A percentile compares a stretch with the other conserved stretches of the same genome.
These are phyloP conservation scores for Yamadazyma paraphyllophila DNA, from an alignment of 805 yeast genomes.

Conservation along the genomic window DNA sequence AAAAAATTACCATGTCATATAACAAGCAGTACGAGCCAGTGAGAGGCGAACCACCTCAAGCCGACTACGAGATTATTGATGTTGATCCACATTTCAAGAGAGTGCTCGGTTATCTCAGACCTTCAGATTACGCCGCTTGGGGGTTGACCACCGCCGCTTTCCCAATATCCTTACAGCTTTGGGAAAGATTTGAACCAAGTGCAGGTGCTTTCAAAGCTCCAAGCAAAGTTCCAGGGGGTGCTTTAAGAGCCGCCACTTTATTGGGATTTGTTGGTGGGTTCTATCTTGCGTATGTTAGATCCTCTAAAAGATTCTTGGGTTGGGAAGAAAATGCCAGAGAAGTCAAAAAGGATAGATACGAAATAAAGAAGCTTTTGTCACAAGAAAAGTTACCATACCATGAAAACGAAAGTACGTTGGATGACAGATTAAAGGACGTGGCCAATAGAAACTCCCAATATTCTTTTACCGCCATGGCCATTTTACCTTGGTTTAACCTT, in stretches of 20 bases:
- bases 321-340: conserved; percentile 70
- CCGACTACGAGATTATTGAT: conserved; percentile 59
- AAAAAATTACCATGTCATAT: conserved; percentile 33
- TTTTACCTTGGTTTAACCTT: conserved; percentile 81
- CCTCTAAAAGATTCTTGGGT: conserved; percentile 76
- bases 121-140: conserved; percentile 58
- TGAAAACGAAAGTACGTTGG: conserved; percentile 50
- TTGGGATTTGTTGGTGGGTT: conserved; percentile 76
- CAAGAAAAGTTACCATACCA: conserved; percentile 69
- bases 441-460: conserved; percentile 77
- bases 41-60: conserved; percentile 34
- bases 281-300: conserved; percentile 62
- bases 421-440: conserved; percentile 68
- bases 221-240: conserved; percentile 52
- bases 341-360: conserved; percentile 69
- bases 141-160: conserved; percentile 41
- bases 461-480: conserved; percentile 55
- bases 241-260: conserved; percentile 57
- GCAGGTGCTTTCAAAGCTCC: conserved; percentile 43
- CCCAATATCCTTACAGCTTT: conserved; percentile 39
- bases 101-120: conserved; percentile 71
- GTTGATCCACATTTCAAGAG: conserved; percentile 73
- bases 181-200: conserved; percentile 44
- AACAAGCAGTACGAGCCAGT: conserved; percentile 39
- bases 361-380: conserved; percentile 63